These are phyloP conservation scores for Pythium aristosporum DNA, from an alignment of 352 stramenopile species.

Conservation along the genomic window DNA sequence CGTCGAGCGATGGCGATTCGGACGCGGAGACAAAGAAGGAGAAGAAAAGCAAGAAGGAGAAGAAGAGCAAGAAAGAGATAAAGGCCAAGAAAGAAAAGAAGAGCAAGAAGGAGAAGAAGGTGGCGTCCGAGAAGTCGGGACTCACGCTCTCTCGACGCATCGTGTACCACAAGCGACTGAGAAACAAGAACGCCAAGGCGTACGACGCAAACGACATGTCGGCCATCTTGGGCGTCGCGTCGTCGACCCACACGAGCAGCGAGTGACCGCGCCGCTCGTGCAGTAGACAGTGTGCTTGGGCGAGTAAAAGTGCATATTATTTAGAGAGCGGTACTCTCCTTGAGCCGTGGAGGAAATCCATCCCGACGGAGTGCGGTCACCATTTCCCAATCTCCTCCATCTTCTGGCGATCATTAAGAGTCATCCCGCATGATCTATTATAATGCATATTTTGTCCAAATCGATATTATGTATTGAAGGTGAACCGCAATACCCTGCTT, in stretches of 20 bases:
- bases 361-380: no score
- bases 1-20: constrained; percentile 33
- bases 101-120: constrained; percentile 52
- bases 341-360: background rate
- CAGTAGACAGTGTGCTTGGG: background rate
- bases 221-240: constrained; percentile 79
- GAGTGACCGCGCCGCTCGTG: background rate
- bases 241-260: constrained; percentile 27
- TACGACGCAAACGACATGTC: constrained; percentile 85
- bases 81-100: constrained; percentile 58
- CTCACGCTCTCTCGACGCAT: constrained; percentile 60
- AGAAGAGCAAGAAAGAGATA: constrained; percentile 66
- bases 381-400: background rate
- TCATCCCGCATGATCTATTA: no score
- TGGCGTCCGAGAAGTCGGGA: constrained; percentile 20
- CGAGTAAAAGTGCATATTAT: constrained; percentile 15
- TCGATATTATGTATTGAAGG: no score
- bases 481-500: background rate
- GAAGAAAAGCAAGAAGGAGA: constrained; percentile 51
- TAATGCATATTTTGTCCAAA: background rate
- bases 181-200: constrained; percentile 86
- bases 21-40: constrained; percentile 44
- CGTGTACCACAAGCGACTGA: constrained; percentile 77
- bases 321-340: constrained; percentile 2
- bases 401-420: constrained; percentile 20